A percentile compares a stretch with the other conserved stretches of the same genome.
Evolutionary conservation across 345 rosid genomes (phyloP).

Genomic region (Syzygium grande): DNA sequence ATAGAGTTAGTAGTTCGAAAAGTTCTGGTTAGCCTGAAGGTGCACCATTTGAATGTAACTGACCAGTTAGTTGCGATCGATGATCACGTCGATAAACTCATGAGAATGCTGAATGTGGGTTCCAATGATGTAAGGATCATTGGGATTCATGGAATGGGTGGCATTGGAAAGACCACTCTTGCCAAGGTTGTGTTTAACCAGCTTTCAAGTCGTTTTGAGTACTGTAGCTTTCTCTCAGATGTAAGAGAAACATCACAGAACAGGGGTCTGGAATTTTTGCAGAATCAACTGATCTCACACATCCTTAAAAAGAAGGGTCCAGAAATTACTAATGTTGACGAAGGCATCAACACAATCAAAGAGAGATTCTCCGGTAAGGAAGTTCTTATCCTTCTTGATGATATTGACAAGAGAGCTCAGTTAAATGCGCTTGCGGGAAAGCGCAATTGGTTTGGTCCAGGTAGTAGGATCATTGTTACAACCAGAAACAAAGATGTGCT

Average conservation of each 20-base stretch:
- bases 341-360: slow-evolving; percentile 11
- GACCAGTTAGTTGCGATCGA: slow-evolving; percentile 8
- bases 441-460: slow-evolving; percentile 9
- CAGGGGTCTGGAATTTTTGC: slow-evolving; percentile 4
- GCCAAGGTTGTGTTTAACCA: slow-evolving; percentile 11
- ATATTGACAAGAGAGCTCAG: slow-evolving; percentile 8
- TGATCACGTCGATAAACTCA: not conserved
- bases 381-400: slow-evolving; percentile 15
- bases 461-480: slow-evolving; percentile 13
- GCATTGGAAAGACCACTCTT: slow-evolving; percentile 28
- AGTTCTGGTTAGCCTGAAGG: slow-evolving; percentile 7
- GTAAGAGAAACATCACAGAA: slow-evolving; percentile 8
- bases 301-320: slow-evolving; percentile 12
- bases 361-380: slow-evolving; percentile 9
- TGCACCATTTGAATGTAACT: slow-evolving; percentile 5
- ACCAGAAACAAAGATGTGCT: slow-evolving; percentile 9
- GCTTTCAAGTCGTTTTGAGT: slow-evolving; percentile 2
- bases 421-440: slow-evolving; percentile 2
- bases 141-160: slow-evolving; percentile 25
- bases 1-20: slow-evolving; percentile 5
- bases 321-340: slow-evolving; percentile 9
- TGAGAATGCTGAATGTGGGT: not conserved
- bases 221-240: slow-evolving; percentile 8
- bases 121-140: slow-evolving; percentile 2
- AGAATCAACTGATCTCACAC: slow-evolving; percentile 8